These are phyloP conservation scores for Geranium rotundifolium DNA, from an alignment of 345 rosid genomes.

Conservation along the genomic window DNA sequence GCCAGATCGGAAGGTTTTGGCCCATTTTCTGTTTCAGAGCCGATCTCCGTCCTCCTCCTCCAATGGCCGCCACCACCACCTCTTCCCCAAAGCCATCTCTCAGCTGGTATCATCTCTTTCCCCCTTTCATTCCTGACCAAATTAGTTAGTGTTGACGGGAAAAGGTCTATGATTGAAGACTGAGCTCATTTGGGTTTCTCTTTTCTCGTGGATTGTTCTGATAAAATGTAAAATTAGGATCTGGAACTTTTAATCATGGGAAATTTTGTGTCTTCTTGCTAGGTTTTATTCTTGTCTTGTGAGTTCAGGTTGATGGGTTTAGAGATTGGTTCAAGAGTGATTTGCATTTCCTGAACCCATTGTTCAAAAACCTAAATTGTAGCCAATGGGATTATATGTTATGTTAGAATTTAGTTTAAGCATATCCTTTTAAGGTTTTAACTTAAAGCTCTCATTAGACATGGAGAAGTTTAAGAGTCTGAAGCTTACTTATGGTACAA, in stretches of 20 bases:
- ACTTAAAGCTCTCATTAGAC: no score
- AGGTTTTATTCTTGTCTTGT: no score
- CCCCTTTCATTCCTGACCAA: not conserved
- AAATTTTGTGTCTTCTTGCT: not conserved
- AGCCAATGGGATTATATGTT: no score
- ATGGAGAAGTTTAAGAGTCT: no score
- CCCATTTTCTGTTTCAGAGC: conserved; percentile 75
- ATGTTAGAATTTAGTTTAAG: no score
- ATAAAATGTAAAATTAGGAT: not conserved
- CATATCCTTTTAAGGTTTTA: no score
- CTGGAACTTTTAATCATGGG: not conserved
- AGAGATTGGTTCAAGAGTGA: not conserved
- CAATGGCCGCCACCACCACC: conserved; percentile 81
- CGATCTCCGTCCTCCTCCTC: conserved; percentile 49
- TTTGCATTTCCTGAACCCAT: no score
- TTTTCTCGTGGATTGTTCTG: not conserved
- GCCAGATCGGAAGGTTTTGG: conserved; percentile 71
- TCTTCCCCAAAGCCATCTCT: conserved; percentile 91
- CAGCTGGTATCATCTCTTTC: conserved; percentile 39
- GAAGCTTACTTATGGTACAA: no score
- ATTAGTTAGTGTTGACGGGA: not conserved
- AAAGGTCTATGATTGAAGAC: not conserved
- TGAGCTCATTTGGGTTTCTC: no score
- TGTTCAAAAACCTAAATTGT: no score
- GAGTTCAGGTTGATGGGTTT: not conserved